Evolutionary conservation across 2,329 filamentous ascomycete species (phyloP), one percentile per base, ranked within the genome.

Genomic region (Penicillium sp.): DNA sequence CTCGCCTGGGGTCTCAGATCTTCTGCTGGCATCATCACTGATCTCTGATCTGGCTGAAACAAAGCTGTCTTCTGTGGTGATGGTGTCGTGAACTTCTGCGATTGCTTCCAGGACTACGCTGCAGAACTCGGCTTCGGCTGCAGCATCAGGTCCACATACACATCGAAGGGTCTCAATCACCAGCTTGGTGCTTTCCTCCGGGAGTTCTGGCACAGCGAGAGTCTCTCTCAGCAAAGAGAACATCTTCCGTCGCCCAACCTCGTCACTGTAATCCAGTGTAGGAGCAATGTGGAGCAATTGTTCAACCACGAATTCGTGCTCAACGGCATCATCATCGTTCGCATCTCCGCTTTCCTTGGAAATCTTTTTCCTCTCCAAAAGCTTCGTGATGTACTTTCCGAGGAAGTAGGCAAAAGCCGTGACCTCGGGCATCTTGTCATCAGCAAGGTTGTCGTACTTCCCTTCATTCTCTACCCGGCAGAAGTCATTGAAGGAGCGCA

Each of bases 231-330:
- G 83, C 32, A 97, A 82, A 16, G 90, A 86, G 71, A 96, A 97
- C 92, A 99, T 97, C 77, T 96, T 96, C 54, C 93, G 83, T 60
- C 94, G 85, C 46, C 94, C 94, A 58, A 96, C 90, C 73, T 97
- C 94, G 68, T 99, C 94, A n/a, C 90, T 92, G 73, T 97, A 99
- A 74, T 99, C 94, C 47, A 97, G 83, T 1, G 90, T 95, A 55
- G 92, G 81, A 5, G 91, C 89, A 67, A 99, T 96, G 65, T 97
- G 89, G 34, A 99, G 85, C 53, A 99, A 81, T 69, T 99, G 95
- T 71, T 97, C 92, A 38, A 97, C 89, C 58, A 97, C 89, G 65
- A 99, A 99, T 72, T 97, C 93, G 64, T 92, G 88, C 70, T 97
- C 92, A 6, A 92, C 87, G 0, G 88, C 88, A 61, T 95, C 89